These are phyloP conservation scores for Populus hybrid DNA, from an alignment of 441 rosid genomes.

Conservation along the genomic window DNA sequence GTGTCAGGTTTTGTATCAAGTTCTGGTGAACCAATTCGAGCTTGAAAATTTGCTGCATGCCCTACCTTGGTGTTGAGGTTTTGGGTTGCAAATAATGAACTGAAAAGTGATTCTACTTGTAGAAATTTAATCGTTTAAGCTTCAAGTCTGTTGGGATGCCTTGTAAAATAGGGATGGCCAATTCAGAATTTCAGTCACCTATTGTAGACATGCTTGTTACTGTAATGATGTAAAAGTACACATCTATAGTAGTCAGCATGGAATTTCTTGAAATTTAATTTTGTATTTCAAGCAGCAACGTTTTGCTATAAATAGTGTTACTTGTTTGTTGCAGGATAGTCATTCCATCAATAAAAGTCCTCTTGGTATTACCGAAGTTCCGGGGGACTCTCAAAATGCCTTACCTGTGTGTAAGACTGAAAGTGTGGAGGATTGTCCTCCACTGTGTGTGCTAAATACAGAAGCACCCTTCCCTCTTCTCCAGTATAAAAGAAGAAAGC, in stretches of 20 bases:
- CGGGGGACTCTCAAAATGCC: slow-evolving; percentile 33
- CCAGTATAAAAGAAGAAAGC: slow-evolving; percentile 73
- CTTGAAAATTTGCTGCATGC: neutral
- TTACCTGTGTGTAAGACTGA: slow-evolving; percentile 47
- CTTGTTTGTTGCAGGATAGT: slow-evolving; percentile 38
- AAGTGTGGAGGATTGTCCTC: slow-evolving; percentile 44
- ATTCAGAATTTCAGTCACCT: neutral
- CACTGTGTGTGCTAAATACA: slow-evolving; percentile 48
- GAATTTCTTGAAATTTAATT: neutral
- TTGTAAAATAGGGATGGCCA: neutral
- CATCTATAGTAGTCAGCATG: neutral
- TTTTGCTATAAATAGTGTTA: slow-evolving; percentile 10
- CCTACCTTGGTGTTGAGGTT: neutral
- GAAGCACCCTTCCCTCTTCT: slow-evolving; percentile 65
- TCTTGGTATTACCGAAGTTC: slow-evolving; percentile 38
- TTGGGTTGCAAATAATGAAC: neutral
- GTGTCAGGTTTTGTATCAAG: neutral
- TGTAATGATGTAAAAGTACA: neutral
- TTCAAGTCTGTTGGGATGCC: neutral
- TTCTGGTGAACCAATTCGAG: neutral
- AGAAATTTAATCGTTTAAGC: neutral
- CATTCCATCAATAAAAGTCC: slow-evolving; percentile 30
- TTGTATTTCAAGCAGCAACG: neutral
- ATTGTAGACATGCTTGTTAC: neutral
- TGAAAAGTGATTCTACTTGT: neutral